Evolutionary conservation across 371 early-diverging fungal species (phyloP).

Genomic region (Mucor piriformis): DNA sequence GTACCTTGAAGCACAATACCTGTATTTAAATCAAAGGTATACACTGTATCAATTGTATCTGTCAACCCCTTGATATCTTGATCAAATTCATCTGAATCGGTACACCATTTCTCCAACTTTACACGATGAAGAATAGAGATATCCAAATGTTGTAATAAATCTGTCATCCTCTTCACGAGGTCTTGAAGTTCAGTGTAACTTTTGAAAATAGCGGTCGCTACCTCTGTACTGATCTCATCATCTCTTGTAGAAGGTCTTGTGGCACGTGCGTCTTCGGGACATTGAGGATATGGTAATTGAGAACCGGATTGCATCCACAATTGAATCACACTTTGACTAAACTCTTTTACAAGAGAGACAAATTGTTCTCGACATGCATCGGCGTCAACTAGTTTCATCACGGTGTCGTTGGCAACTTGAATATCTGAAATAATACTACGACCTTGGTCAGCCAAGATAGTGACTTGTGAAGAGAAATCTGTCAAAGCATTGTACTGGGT

Average conservation of each 20-base stretch:
- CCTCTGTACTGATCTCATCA: conserved; percentile 32
- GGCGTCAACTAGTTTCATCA: background rate
- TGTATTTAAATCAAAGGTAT: conserved; percentile 3
- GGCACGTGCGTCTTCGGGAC: conserved; percentile 34
- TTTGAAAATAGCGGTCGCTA: conserved; percentile 22
- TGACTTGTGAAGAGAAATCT: conserved; percentile 15
- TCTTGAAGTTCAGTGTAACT: conserved; percentile 30
- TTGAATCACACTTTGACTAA: conserved; percentile 13
- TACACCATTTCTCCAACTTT: conserved; percentile 12
- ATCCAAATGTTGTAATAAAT: conserved; percentile 11
- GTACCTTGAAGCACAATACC: background rate
- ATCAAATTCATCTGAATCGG: background rate
- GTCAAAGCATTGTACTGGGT: conserved; percentile 28
- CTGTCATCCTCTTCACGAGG: conserved; percentile 19
- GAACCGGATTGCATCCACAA: conserved; percentile 29
- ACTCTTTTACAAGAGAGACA: conserved; percentile 7
- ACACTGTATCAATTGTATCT: background rate
- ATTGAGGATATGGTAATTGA: conserved; percentile 32
- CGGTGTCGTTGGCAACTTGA: conserved; percentile 14
- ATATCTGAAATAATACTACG: conserved; percentile 1
- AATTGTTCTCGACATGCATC: background rate
- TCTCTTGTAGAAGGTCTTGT: conserved; percentile 34
- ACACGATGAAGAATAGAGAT: background rate
- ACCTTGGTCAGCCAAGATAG: conserved; percentile 3
- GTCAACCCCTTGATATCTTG: background rate